Base-by-base conservation (phyloP, 306 rosid species). In the Vigna nakashimae region DNA sequence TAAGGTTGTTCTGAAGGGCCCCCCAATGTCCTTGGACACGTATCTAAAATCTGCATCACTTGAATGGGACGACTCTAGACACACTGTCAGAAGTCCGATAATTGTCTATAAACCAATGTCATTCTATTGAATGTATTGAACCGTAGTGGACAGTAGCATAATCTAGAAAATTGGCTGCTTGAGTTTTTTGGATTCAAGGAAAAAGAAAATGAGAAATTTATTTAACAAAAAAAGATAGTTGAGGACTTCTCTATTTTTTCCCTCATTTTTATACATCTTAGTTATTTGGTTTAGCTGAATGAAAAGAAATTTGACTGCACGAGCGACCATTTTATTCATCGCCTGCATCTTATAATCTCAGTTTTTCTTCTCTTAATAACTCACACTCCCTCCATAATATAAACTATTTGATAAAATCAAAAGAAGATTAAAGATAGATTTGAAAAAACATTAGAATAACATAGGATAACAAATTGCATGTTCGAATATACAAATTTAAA, bases 11-110 rank as follows among this genome's bases (percentile, higher is more conserved):
- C 46, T 92, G 49, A 77, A 76, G 26, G 98, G 95, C 8, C 56
- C 85, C 28, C 71, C 87, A 13, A 62, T 80, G 88, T 20, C 58
- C 10, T 6, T 16, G 0, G 89, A 46, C 4, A 26, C 40, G 7
- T 7, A 1, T 0, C 4, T 73, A 17, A 13, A 80, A 43, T 49
- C 85, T 2, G 95, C 91, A 28, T 63, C 69, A 9, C 88, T 90
- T 11, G 89, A 88, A 78, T 94, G 98, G 98, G 62, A 42, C 24
- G 97, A 90, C 79, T 74, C 82, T 49, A 75, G 55, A 67, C 95
- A 92, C 24, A 78, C 24, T 45, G 98, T 90, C 71, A 82, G 69
- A 81, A 90, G 86, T 80, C 92, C 82, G 4, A 88, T 90, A 66
- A 52, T 89, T 9, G 80, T 88, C n/a, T 79, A 66, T 52, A 86